Evolutionary conservation across 169 alveolate genomes (phyloP).

Genomic region (Amoebophrya sp.): DNA sequence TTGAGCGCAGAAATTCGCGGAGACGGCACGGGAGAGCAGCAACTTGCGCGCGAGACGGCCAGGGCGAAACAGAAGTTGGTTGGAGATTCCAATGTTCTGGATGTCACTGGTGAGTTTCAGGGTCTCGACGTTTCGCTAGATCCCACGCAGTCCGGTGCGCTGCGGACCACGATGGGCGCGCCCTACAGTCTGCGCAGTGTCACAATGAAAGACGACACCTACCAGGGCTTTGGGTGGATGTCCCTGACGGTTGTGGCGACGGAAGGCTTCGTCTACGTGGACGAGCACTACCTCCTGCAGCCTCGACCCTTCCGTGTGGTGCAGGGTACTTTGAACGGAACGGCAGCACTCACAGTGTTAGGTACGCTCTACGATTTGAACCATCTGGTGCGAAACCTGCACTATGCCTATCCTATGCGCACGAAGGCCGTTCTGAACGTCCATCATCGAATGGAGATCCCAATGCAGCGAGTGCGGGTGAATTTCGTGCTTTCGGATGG

Average conservation of each 20-base stretch:
- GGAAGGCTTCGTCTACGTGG: constrained; percentile 8
- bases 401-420: constrained; percentile 4
- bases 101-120: background rate
- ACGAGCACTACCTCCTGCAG: background rate
- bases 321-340: background rate
- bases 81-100: background rate
- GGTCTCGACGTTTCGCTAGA: background rate
- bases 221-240: constrained; percentile 25
- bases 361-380: constrained; percentile 4
- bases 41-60: too few relatives aligned
- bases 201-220: background rate
- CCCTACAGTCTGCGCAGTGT: background rate
- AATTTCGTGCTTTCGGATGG: background rate
- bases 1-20: background rate
- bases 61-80: background rate
- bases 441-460: background rate
- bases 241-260: constrained; percentile 11
- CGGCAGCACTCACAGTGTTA: background rate
- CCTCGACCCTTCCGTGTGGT: background rate
- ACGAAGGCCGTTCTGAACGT: background rate
- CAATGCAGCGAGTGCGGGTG: background rate
- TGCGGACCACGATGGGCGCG: background rate
- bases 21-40: too few relatives aligned
- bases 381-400: background rate
- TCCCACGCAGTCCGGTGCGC: background rate